Conservation (phyloP, 2,329 filamentous ascomycete genomes). For the Aureobasidium musti region DNA sequence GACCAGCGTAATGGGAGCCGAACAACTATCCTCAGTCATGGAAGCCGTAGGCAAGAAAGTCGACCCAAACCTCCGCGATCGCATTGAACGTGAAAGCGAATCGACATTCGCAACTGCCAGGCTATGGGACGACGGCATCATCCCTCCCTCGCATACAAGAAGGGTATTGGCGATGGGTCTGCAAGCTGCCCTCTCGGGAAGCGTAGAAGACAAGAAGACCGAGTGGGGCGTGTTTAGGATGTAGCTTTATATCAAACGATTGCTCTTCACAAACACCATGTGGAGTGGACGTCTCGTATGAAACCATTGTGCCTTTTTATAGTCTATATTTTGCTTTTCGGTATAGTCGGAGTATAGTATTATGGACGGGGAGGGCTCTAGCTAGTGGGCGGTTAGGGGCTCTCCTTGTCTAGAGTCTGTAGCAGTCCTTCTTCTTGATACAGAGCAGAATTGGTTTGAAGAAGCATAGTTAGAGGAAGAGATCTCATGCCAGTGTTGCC, state of each 20-base stretch:
- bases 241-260: constrained; percentile 32
- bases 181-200: constrained; percentile 47
- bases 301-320: too few relatives aligned
- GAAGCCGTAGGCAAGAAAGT: constrained; percentile 83
- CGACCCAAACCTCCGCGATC: constrained; percentile 75
- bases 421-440: too few relatives aligned
- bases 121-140: constrained; percentile 70
- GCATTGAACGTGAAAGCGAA: constrained; percentile 89
- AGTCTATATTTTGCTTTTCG: too few relatives aligned
- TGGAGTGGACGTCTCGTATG: too few relatives aligned
- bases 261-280: neutral
- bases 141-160: constrained; percentile 53
- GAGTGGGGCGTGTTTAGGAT: constrained; percentile 47
- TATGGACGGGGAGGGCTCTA: too few relatives aligned
- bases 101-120: constrained; percentile 84
- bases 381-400: too few relatives aligned
- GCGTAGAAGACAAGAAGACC: constrained; percentile 40
- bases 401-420: too few relatives aligned
- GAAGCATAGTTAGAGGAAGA: too few relatives aligned
- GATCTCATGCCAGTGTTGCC: too few relatives aligned
- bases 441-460: too few relatives aligned
- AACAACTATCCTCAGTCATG: constrained; percentile 92
- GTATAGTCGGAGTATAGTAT: too few relatives aligned
- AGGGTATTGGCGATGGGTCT: constrained; percentile 53
- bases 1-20: constrained; percentile 92